Evolutionary conservation across 2,329 filamentous ascomycete species (phyloP).

Genomic region (Diplodia intermedia): DNA sequence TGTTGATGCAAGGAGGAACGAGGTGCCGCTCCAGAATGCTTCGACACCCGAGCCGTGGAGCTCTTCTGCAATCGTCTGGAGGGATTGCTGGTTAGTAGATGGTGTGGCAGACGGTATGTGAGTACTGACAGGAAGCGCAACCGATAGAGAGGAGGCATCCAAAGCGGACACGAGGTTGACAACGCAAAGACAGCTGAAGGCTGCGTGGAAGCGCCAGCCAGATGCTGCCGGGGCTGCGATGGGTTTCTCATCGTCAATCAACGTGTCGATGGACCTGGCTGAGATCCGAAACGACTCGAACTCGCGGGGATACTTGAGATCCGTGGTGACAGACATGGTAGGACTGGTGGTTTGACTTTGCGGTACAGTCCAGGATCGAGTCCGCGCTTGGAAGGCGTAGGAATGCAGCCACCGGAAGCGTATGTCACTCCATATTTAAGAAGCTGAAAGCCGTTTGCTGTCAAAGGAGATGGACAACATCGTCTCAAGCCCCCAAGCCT

Average conservation of each 20-base stretch:
- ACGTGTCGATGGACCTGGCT: not conserved
- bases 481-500: not conserved
- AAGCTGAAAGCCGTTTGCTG: not conserved
- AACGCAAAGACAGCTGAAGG: conserved; percentile 38
- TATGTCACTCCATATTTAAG: not conserved
- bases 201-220: conserved; percentile 40
- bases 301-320: not conserved
- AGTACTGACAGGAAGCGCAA: conserved; percentile 40
- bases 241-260: not conserved
- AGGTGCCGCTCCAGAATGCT: conserved; percentile 75
- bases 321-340: not conserved
- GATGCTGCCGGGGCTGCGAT: not conserved
- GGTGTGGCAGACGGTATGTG: conserved; percentile 46
- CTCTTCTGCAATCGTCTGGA: conserved; percentile 39
- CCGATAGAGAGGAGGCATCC: conserved; percentile 38
- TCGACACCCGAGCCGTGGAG: conserved; percentile 45
- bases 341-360: not conserved
- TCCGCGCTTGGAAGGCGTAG: not conserved
- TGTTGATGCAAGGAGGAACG: conserved; percentile 71
- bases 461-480: not conserved
- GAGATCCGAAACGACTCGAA: not conserved
- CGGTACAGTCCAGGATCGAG: not conserved
- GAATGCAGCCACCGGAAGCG: not conserved
- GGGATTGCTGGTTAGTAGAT: conserved; percentile 45
- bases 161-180: conserved; percentile 39